Evolutionary conservation across 1,284 basidiomycete species (phyloP), one percentile per base, ranked within the genome.

Genomic region (Coniophora puteana): DNA sequence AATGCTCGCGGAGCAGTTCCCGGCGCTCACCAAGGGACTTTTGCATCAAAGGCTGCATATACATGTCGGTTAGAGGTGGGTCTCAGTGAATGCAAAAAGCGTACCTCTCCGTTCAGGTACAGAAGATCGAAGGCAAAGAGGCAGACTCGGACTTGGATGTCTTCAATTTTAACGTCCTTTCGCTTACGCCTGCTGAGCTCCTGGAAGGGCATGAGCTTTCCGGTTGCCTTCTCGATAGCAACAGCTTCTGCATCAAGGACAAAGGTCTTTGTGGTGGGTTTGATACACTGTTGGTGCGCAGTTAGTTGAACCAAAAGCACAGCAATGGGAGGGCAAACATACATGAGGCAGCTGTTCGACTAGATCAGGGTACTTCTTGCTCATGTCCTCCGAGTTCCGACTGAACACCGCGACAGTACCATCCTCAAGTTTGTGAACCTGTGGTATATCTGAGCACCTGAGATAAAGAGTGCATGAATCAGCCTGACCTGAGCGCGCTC

Each of bases 361-460:
- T 12, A 99, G 71, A 68, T 99, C 96, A 0, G 95, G 96, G 66
- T 99, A 99, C 61, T 99, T 99, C 59, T 93, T 93, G 61, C 89
- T 94, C 96, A 99, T 99, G 59, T 99, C 93, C 63, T 99, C 96
- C 25, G 93, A 96, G 65, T 99, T 99, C 38, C 96, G 74, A 62
- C 91, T 95, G 66, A 98, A 99, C 27, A 99, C 86, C 11, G 78
- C 76, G 24, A 99, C 80, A 7, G 72, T 78, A 2, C 91, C 93
- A 55, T 91, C 77, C 34, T 82, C 78, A 32, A 92, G 67, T 58
- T 75, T 81, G 62, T 97, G 93, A 3, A 94, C 86, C 77, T 89
- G 55, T 14, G 34, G 22, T 32, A 26, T 32, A 22, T 23, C 20
- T 26, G 20, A 37, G 43, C 28, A 14, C 25, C 24, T 33, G 12